Evolutionary conservation across 202 grass and related monocot species (phyloP), one percentile per base, ranked within the genome.

Genomic region (Digitaria exilis): DNA sequence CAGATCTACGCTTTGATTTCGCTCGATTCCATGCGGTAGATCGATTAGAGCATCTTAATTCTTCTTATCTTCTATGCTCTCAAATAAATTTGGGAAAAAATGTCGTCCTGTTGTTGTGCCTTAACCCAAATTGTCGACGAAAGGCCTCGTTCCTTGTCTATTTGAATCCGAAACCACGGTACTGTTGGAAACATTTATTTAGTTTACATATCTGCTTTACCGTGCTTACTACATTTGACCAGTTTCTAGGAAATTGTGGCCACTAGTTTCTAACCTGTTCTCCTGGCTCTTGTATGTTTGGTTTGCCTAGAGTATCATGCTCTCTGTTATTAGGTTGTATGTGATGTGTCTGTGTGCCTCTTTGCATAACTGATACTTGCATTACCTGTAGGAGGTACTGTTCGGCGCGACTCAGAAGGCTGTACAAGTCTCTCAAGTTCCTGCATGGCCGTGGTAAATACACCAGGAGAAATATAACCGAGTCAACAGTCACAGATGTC

Each of bases 371-470:
- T 73, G 72, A 76, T 72, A 39, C 54, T 70, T 54, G 15, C 25
- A 91, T 91, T 80, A 52, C 30, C 86, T 95, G 80, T 69, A 96
- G 93, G 93, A 89, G 92, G 80, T 98, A 95, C 75, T 98, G 96
- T 61, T 89, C 93, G 34, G 89, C 91, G 17, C 88, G 93, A 69
- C 87, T 96, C 45, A 93, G 96, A 87, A 90, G 96, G 87, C 54
- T 98, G 48, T 95, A 98, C 75, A 98, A 96, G 60, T 95, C 93
- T 73, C 84, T 98, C 13, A 98, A 98, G 71, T 95, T 98, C 82
- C 76, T 89, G 46, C 96, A 98, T 90, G 96, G 96, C 56, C 91
- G 91, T 84, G 96, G 96, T 71, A 95, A 93, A 90, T 98, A 88
- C 65, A 96, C 77, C 41, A 90, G 78, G 79, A 90, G 63, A 84